Base-by-base conservation (phyloP, 345 rosid genomes). In the Eucalyptus albens region DNA sequence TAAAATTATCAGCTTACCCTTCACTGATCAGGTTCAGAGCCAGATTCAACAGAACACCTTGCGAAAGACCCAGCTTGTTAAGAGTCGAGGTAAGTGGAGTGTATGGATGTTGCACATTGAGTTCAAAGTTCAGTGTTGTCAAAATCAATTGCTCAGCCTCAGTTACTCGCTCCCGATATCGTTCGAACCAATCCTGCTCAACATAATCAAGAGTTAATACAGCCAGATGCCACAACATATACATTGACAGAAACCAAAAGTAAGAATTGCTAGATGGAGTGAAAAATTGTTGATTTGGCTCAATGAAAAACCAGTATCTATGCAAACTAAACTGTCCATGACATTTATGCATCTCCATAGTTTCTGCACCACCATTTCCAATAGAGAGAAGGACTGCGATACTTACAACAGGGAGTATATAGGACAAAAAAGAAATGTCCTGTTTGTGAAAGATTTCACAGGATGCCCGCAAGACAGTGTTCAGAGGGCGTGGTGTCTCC, bases 71-170 rank as follows among this genome's bases (percentile, higher is more conserved):
- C 89, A 95, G 90, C 92, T 96, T 95, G 92, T 89, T 88, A 62
- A 96, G 93, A 90, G 93, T 92, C n/a, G 94, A 92, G 89, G 96
- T 94, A 44, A 96, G 97, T 83, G 96, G 93, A 90, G 62, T 93
- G 89, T 93, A 96, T 69, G 98, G 98, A 92, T 96, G 98, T 80
- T 94, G 97, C 92, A 96, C 97, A 37, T 90, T 93, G 31, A 96
- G 96, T 92, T 96, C 98, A 92, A 96, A 96, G 89, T 96, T 95
- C 65, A 96, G 93, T 42, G 98, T 94, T 3, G 96, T 92, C 93
- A 96, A 87, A 87, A 96, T 93, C 94, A 95, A 94, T 92, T 95
- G 97, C 94, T 96, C 98, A 40, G 98, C 97, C 90, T 95, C 96
- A 4, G 45, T 90, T 88, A 94, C 95, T 77, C 94, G 94, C 80